Evolutionary conservation across 345 rosid genomes (phyloP), one percentile per base, ranked within the genome.

Genomic region (Aquilaria malaccensis): DNA sequence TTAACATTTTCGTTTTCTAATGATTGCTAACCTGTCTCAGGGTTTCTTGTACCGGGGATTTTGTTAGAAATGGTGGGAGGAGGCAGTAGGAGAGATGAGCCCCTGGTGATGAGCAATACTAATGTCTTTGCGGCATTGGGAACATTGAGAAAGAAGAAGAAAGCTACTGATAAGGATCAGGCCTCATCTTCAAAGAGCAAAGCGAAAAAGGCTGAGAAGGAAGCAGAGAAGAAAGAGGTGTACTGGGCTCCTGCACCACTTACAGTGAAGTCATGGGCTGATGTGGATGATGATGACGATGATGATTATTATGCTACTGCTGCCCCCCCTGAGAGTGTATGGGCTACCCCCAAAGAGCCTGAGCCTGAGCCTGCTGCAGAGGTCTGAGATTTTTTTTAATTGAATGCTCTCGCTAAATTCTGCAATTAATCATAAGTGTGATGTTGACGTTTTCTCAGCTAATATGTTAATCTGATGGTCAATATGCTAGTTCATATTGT

Each of bases 101-200:
- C 78, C 10, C 41, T 65, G 71, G 74, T 67, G 64, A 51, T 80
- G 11, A 83, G 73, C 76, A 83, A 63, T 72, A 74, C 66, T 46
- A 80, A 80, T 61, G 83, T 78, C 30, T 83, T 80, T 47, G 80
- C 85, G 11, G 81, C 83, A n/a, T 75, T 83, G 3, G 81, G 71
- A 30, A 70, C 62, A 32, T 62, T 75, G 64, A 75, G 61, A 75
- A 83, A 80, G 85, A 82, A 81, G 79, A 81, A 80, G 81, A 83
- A 80, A 63, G 73, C 78, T 2, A 41, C 60, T n/a, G 69, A 52
- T 7, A 69, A 69, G 57, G 80, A 74, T 10, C 50, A 45, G 50
- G 66, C 64, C 1, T 66, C 78, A 1, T 67, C 74, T 7, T 65
- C 68, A 14, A 64, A 65, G 59, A 45, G 14, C 70, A 22, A 65